Evolutionary conservation across 139 green algal species (phyloP).

Genomic region (Yamagishiella unicocca): DNA sequence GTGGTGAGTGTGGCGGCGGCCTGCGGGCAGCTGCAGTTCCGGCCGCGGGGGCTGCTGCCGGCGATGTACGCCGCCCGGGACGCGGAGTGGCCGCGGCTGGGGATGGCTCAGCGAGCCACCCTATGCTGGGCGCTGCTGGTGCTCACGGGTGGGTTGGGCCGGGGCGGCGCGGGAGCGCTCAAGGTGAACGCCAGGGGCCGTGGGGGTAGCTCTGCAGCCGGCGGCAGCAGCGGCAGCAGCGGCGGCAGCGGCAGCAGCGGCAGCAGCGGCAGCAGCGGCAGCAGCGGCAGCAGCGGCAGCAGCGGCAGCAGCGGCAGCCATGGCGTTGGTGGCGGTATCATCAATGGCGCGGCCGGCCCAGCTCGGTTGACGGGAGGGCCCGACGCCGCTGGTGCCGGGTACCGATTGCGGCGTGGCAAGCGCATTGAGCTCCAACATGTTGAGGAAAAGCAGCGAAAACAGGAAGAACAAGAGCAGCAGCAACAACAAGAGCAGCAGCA

Average conservation of each 20-base stretch:
- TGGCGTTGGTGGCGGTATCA: neutral
- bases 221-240: neutral
- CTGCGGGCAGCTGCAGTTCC: conserved; percentile 29
- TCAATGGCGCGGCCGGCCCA: neutral
- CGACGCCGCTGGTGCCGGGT: neutral
- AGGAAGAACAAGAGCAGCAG: neutral
- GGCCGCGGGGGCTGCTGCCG: conserved; percentile 15
- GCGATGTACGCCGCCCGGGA: neutral
- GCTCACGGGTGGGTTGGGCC: neutral
- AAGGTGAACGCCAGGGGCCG: too few species aligned
- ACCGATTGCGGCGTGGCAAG: neutral
- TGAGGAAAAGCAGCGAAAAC: neutral
- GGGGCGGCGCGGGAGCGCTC: too few species aligned
- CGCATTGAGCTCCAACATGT: too few species aligned
- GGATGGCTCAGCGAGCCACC: neutral
- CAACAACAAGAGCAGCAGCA: neutral
- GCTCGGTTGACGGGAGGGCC: too few species aligned
- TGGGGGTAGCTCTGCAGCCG: neutral
- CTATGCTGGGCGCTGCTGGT: conserved; percentile 21
- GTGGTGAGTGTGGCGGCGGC: neutral
- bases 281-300: neutral
- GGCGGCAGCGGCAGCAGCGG: neutral
- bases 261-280: neutral
- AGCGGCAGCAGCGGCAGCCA: neutral
- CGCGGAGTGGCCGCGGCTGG: neutral